Evolutionary conservation across 306 rosid species (phyloP).

Genomic region (Malus asiatica): DNA sequence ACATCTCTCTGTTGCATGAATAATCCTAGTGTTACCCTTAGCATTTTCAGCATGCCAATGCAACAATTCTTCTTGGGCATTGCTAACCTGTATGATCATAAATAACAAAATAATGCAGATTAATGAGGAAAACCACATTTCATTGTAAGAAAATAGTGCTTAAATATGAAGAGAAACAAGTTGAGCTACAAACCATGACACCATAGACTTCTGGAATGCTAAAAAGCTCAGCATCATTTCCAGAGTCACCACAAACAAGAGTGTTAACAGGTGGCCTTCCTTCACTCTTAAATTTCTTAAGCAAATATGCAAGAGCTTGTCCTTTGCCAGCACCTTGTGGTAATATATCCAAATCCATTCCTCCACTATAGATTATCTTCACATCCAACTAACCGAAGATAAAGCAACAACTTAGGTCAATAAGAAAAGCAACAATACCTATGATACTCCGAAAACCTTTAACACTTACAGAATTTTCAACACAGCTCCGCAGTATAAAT

Average conservation of each 20-base stretch:
- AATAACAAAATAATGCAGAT: slow-evolving; percentile 9
- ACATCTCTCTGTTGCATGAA: slow-evolving; percentile 92
- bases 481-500: neutral
- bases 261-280: slow-evolving; percentile 68
- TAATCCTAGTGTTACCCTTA: slow-evolving; percentile 64
- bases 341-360: slow-evolving; percentile 85
- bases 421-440: neutral
- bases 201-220: slow-evolving; percentile 84
- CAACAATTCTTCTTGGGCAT: slow-evolving; percentile 94
- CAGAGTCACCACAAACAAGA: slow-evolving; percentile 96
- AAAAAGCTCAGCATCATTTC: slow-evolving; percentile 96
- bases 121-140: slow-evolving; percentile 5
- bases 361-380: slow-evolving; percentile 93
- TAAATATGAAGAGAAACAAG: slow-evolving; percentile 6
- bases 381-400: slow-evolving; percentile 75
- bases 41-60: slow-evolving; percentile 87
- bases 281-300: slow-evolving; percentile 56
- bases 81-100: slow-evolving; percentile 66
- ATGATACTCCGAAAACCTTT: neutral
- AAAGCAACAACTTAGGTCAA: slow-evolving; percentile 13
- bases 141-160: neutral
- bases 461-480: neutral
- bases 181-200: slow-evolving; percentile 77
- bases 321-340: slow-evolving; percentile 98
- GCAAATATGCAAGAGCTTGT: slow-evolving; percentile 95